Base-by-base conservation (phyloP, 495 filamentous ascomycete genomes). In the Elasticomyces elasticus region DNA sequence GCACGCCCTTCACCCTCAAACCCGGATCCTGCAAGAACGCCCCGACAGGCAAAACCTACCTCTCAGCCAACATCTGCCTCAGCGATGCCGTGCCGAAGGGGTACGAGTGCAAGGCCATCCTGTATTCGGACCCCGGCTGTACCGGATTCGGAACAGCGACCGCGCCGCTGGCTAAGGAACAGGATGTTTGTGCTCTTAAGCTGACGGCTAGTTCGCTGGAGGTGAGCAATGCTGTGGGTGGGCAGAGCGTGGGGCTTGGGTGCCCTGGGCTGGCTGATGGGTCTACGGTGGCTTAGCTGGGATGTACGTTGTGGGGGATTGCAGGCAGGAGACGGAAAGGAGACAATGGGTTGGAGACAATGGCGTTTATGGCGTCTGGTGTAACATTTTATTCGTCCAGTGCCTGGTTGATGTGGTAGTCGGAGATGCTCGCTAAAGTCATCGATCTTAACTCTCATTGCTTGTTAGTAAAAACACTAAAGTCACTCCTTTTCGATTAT, bases 51-150 rank as follows among this genome's bases (percentile, higher is more conserved):
- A 7, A 17, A 12, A 45, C 42, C 42, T 45, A 45, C 24, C 22
- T 45, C 42, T 45, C 42, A 23, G 42, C 42, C 6, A 45, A 45
- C 42, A 45, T 45, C 42, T 45, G 42, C 24, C 42, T 45, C 42
- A 15, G 15, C 24, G 42, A 26, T 4, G 42, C 42, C 42, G 42
- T 45, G 19, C 42, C 42, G 42, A 9, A 24, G 24, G 42, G 42
- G 2, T 45, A 45, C 24, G 42, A 45, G 42, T 45, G 42, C 42
- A 45, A 45, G 42, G 42, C 20, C 42, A 45, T 45, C 20, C 24
- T 45, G 42, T 45, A 45, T 23, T 7, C 42, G 12, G 42, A 45
- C 15, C 11, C 42, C 20, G 42, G 20, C 19, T 45, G 42, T 19
- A 23, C 42, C 12, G 42, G 42, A 4, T 17, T 23, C 3, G 42